Evolutionary conservation across 371 early-diverging fungal genomes (phyloP), one percentile per base, ranked within the genome.

Genomic region (Mortierella sp.): DNA sequence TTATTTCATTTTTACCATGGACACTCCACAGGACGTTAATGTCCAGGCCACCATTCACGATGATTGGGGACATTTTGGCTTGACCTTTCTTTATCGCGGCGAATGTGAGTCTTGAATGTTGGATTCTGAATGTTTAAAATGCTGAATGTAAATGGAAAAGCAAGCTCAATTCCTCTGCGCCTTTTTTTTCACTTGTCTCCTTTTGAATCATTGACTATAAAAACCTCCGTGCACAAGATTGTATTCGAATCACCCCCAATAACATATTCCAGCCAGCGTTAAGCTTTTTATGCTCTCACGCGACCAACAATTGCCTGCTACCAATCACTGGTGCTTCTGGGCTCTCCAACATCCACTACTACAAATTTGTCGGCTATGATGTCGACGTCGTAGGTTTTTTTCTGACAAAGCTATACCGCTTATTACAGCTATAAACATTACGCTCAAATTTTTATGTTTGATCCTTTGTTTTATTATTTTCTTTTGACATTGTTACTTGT

Each of bases 1-100:
- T 19, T 61, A 54, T 42, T 35, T 35, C 22, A 6, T 61, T 47
- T 1, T 43, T 49, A 78, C 79, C 70, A 45, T 78, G 73, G 28
- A 78, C 70, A 49, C 73, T 69, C 79, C 73, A 78, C n/a, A n/a
- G n/a, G n/a, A n/a, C n/a, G 40, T 62, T 29, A 56, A 61, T 22
- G 15, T 43, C 51, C 19, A 61, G 55, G 69, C 43, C 4, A 15
- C 15, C 13, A 13, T 43, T 43, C 13, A 9, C 15, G 43, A 28
- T 45, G 13, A 62, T 32, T 26, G 61, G 61, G 9, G 35, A 37
- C 51, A 32, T 62, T n/a, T 43, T 23, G 7, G 4, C 28, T 61
- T 10, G 2, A 3, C 35, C 9, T 59, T 19, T 5, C 9, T n/a
- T n/a, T n/a, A n/a, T n/a, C n/a, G n/a, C n/a, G n/a, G n/a, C n/a